phyloP scores from a whole-genome alignment of 2,329 filamentous ascomycete genomes.

The Colletotrichum aenigma region DNA sequence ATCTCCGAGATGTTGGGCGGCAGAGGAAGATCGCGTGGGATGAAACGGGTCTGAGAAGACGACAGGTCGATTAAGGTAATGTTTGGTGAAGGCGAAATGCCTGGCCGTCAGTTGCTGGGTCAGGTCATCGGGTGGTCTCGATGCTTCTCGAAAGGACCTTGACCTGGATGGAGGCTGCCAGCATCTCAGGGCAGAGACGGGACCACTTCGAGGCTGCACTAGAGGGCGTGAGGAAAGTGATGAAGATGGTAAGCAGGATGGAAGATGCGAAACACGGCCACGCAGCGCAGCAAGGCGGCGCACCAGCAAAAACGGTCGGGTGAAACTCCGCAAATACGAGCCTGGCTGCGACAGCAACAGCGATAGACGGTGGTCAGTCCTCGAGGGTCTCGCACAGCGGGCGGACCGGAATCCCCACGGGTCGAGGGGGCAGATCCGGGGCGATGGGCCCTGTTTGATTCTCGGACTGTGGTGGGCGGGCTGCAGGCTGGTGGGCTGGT shows the following conservation, averaged over 20 bases:
- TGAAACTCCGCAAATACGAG: conserved; percentile 19
- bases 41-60: conserved; percentile 16
- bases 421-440: neutral
- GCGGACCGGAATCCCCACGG: neutral
- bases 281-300: neutral
- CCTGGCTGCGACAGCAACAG: neutral
- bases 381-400: neutral
- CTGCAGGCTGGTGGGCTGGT: neutral
- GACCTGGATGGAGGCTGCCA: neutral
- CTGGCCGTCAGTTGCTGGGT: neutral
- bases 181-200: neutral
- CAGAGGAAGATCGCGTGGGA: neutral
- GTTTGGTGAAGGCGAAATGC: neutral
- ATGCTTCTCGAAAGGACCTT: neutral
- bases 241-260: conserved; percentile 6
- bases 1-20: neutral
- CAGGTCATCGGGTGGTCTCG: neutral
- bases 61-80: neutral
- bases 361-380: neutral
- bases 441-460: neutral
- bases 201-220: neutral
- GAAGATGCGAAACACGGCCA: conserved; percentile 15
- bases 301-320: conserved; percentile 9
- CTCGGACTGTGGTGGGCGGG: neutral
- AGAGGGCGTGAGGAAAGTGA: neutral